Base-by-base conservation (phyloP, 1,284 basidiomycete species). In the Serendipita sp. region DNA sequence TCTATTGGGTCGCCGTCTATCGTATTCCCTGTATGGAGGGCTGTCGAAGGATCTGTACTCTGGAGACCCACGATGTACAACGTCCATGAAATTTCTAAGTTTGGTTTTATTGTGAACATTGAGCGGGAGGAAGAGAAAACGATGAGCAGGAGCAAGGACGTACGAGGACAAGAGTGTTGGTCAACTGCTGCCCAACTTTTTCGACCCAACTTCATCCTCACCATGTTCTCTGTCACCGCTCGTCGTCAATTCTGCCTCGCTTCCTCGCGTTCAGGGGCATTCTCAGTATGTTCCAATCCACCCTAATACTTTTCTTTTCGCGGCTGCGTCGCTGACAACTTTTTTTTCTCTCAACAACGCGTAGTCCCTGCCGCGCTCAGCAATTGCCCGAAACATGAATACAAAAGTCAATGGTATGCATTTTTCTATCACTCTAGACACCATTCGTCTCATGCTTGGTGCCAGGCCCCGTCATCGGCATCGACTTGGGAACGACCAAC, bases 401-500 rank as follows among this genome's bases (percentile, higher is more conserved):
- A 67, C 65, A 49, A 69, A 67, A 58, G 66, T 69, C 65, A 61
- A 53, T 49, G 65, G 64, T 64, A 29, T 42, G 65, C 45, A 8
- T 50, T 32, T 53, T 49, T 49, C n/a, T 15, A 32, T 34, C 29
- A 15, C 30, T n/a, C 53, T 1, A 32, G 22, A 13, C 29, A 17
- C 5, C 29, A 2, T 35, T n/a, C 4, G 35, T 17, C 44, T 26
- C 30, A 2, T 26, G 17, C 5, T 17, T 2, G 42, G 55, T 42
- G 42, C 17, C 65, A 87, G 86, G 88, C 67, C 88, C 88, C 41
- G 88, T 90, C 60, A 78, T 91, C 71, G 88, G 87, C 74, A 91
- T 91, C 75, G 88, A 91, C 74, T 77, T 91, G 78, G 88, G 88
- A 53, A 90, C 88, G 60, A 91, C 88, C 62, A 93, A 94, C 79